Evolutionary conservation across 306 rosid species (phyloP), one percentile per base, ranked within the genome.

Genomic region (Castanea sativa): DNA sequence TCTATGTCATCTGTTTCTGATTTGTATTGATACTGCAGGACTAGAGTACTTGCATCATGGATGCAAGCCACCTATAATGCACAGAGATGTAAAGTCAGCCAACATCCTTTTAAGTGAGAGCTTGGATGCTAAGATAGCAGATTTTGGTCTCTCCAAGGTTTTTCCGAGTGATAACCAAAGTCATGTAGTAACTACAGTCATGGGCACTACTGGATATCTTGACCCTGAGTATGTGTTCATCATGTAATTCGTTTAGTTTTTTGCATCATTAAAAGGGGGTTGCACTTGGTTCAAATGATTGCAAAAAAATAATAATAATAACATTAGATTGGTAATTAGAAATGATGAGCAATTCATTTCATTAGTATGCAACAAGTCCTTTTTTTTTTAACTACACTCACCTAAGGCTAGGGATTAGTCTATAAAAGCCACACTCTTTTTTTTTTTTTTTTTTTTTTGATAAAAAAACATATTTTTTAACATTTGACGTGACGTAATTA

Each of bases 171-270:
- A 89, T 1, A 76, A 55, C 53, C 79, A n/a, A 71, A 83, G 52
- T 45, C 52, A 61, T 49, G 82, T 61, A 14, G 83, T 74, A 55
- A 51, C 81, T 20, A 27, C 67, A 18, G 75, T 85, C 57, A 81
- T 89, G 92, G 94, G 97, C 23, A 91, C 97, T 11, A 87, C 81
- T 79, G 94, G 97, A 30, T 91, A 89, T 88, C 90, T 90, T 73
- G 94, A 91, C 59, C 97, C 91, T 15, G 92, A 88, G 97, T 90
- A 83, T 69, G 88, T 78, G 69, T 43, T 41, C 60, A 18, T 38
- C 25, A 23, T 11, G 27, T 56, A 32, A 51, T 61, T 60, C 45
- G 73, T 55, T 51, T 52, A 69, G 33, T 8, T 59, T 59, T 58
- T 74, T 65, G 57, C 52, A 45, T 45, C 15, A 45, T 45, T 12